A percentile compares a stretch with the other conserved stretches of the same genome.
These are phyloP conservation scores for Medicago lupulina DNA, from an alignment of 306 rosid genomes.

Conservation along the genomic window DNA sequence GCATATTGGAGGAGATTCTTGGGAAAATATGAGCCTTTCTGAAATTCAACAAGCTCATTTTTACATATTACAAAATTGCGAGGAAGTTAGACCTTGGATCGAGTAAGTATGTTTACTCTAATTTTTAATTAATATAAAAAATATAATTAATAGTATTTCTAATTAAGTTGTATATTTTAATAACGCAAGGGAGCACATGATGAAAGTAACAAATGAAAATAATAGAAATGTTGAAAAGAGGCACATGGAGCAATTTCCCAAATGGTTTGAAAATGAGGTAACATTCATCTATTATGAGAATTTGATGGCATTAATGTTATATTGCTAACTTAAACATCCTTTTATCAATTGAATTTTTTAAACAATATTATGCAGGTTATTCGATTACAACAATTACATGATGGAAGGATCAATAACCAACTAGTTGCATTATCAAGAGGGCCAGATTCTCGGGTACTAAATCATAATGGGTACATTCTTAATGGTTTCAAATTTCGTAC, in stretches of 20 bases:
- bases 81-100: neutral
- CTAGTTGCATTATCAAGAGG: conserved; percentile 6
- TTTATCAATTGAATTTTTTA: neutral
- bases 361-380: neutral
- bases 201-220: neutral
- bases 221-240: neutral
- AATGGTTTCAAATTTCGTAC: neutral
- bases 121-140: neutral
- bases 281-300: neutral
- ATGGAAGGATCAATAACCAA: neutral
- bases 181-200: neutral
- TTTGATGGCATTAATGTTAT: neutral
- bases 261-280: conserved; percentile 1
- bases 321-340: neutral
- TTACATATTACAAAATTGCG: conserved; percentile 9
- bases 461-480: neutral
- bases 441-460: neutral
- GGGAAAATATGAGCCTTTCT: neutral
- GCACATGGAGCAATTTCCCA: neutral
- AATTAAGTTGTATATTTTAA: neutral
- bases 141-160: neutral
- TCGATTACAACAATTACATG: neutral
- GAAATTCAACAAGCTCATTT: neutral
- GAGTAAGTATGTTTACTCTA: neutral
- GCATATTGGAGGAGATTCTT: neutral